Conservation (phyloP, 1,139 yeast genomes). For the Saccharomyces pastorianus region DNA sequence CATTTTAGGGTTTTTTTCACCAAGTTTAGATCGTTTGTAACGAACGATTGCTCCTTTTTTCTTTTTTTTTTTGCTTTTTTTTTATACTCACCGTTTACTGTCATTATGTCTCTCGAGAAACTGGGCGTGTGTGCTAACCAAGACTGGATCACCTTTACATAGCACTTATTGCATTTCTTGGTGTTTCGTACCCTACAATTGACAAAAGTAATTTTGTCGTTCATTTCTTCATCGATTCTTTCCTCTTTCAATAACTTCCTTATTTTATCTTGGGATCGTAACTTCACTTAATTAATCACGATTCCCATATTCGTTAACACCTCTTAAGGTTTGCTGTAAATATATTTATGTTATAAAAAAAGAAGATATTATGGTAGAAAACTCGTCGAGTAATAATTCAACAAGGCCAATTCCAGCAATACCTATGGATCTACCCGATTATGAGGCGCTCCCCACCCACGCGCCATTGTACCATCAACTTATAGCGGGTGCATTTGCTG, state of each 20-base stretch:
- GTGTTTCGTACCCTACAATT: background rate
- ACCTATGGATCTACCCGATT: conserved; percentile 38
- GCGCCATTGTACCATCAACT: conserved; percentile 79
- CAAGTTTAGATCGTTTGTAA: background rate
- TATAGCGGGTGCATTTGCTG: conserved; percentile 93
- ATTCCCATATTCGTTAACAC: background rate
- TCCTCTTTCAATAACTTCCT: background rate
- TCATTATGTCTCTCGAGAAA: background rate
- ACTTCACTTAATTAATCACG: background rate
- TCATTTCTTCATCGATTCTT: background rate
- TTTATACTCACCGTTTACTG: background rate
- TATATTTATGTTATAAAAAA: background rate
- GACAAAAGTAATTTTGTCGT: background rate
- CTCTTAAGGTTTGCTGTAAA: background rate
- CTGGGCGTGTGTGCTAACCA: background rate
- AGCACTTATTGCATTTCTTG: background rate
- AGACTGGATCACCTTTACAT: background rate
- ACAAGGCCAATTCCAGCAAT: background rate
- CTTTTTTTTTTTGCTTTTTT: background rate
- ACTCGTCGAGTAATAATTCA: background rate
- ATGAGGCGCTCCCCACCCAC: conserved; percentile 83
- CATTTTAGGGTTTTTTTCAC: background rate
- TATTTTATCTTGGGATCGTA: background rate
- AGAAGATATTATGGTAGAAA: background rate
- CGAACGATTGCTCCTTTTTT: background rate